phyloP scores from a whole-genome alignment of 805 yeast genomes.

The Dipodascus albidus region DNA sequence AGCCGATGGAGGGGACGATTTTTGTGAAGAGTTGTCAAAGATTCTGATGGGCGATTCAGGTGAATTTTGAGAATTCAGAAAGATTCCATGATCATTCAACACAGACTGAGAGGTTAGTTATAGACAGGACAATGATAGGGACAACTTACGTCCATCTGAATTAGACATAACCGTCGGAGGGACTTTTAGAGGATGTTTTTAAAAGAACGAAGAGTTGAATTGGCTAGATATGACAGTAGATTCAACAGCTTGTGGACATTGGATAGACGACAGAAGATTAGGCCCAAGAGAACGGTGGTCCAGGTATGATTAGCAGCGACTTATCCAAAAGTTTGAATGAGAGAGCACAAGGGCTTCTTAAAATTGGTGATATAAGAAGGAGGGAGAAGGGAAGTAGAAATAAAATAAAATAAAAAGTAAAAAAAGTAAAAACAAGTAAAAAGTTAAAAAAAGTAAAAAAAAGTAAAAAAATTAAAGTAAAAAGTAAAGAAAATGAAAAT shows the following conservation, averaged over 20 bases:
- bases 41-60: background rate
- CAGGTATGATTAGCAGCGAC: background rate
- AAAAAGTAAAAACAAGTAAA: background rate
- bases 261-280: background rate
- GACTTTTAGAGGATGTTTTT: background rate
- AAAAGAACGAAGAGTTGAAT: background rate
- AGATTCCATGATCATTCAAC: background rate
- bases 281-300: background rate
- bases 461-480: background rate
- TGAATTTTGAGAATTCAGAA: background rate
- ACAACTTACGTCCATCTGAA: background rate
- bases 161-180: background rate
- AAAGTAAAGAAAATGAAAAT: background rate
- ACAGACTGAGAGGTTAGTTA: background rate
- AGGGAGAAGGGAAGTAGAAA: background rate
- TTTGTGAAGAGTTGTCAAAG: background rate
- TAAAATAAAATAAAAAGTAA: background rate
- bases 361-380: background rate
- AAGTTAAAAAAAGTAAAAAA: background rate
- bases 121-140: background rate
- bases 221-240: background rate
- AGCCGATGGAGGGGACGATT: background rate
- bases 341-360: background rate
- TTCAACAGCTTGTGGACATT: background rate
- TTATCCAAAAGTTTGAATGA: background rate